Conservation (phyloP, 257 asterid species). For the Ilex aquifolium region DNA sequence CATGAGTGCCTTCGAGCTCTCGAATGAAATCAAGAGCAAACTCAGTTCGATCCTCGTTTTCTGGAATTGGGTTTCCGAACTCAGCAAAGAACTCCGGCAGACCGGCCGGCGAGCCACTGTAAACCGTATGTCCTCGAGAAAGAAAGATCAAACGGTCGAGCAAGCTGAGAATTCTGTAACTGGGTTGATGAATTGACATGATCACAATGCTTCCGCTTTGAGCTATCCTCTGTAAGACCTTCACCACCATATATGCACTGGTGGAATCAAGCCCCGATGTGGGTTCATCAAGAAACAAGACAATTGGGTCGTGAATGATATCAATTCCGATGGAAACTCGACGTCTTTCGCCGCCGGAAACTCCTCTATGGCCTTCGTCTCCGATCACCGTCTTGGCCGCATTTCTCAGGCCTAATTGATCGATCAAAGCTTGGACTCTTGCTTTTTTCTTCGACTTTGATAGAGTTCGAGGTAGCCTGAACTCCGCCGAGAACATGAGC, state of each 20-base stretch:
- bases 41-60: constrained; percentile 42
- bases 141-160: constrained; percentile 43
- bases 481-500: constrained; percentile 54
- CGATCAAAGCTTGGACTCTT: constrained; percentile 46
- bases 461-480: constrained; percentile 42
- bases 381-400: constrained; percentile 48
- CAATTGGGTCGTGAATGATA: constrained; percentile 55
- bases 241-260: constrained; percentile 51
- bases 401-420: constrained; percentile 41
- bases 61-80: constrained; percentile 41
- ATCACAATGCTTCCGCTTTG: constrained; percentile 54
- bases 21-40: constrained; percentile 50
- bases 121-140: constrained; percentile 48
- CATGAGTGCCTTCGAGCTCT: constrained; percentile 30
- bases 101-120: constrained; percentile 28
- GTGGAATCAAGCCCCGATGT: constrained; percentile 61
- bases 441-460: constrained; percentile 30
- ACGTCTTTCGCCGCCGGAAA: constrained; percentile 48
- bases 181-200: constrained; percentile 55
- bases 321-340: constrained; percentile 55
- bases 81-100: constrained; percentile 34
- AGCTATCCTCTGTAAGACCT: constrained; percentile 48
- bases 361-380: constrained; percentile 62
- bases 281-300: constrained; percentile 59
- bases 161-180: constrained; percentile 41